Percentiles rank a stretch among this genome's conserved stretches.
phyloP scores from a whole-genome alignment of 2,329 filamentous ascomycete genomes.

The Cercospora citrullina region DNA sequence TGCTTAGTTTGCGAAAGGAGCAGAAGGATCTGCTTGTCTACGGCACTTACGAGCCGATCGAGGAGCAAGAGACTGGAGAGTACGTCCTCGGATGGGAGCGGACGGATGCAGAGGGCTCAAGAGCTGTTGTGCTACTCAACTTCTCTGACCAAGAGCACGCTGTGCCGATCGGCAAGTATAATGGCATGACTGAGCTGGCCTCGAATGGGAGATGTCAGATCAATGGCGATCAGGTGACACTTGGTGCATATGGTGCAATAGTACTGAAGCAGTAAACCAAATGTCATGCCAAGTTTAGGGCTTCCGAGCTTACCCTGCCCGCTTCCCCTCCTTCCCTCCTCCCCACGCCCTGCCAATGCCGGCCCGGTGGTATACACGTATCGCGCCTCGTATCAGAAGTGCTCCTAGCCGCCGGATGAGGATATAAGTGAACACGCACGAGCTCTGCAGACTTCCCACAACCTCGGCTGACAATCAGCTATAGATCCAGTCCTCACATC shows the following conservation, averaged over 20 bases:
- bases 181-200: slow-evolving; percentile 9
- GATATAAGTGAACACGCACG: background rate
- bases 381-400: background rate
- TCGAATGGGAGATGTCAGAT: slow-evolving; percentile 25
- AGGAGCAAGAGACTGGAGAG: slow-evolving; percentile 33
- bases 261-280: slow-evolving; percentile 9
- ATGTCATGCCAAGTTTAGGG: slow-evolving; percentile 14
- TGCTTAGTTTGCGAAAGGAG: slow-evolving; percentile 29
- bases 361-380: background rate
- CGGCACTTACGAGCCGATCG: slow-evolving; percentile 26
- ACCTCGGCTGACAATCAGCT: background rate
- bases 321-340: background rate
- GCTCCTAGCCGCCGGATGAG: background rate
- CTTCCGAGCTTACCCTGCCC: background rate
- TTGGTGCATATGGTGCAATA: slow-evolving; percentile 24
- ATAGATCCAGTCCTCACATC: background rate
- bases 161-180: slow-evolving; percentile 19
- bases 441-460: background rate
- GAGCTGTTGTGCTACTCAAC: slow-evolving; percentile 33
- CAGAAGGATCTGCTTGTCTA: slow-evolving; percentile 27
- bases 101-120: background rate
- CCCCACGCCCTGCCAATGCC: background rate
- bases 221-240: slow-evolving; percentile 11
- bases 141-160: slow-evolving; percentile 46
- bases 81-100: slow-evolving; percentile 17